Base-by-base conservation (phyloP, 176 grass and related monocot species). In the Avena eriantha region DNA sequence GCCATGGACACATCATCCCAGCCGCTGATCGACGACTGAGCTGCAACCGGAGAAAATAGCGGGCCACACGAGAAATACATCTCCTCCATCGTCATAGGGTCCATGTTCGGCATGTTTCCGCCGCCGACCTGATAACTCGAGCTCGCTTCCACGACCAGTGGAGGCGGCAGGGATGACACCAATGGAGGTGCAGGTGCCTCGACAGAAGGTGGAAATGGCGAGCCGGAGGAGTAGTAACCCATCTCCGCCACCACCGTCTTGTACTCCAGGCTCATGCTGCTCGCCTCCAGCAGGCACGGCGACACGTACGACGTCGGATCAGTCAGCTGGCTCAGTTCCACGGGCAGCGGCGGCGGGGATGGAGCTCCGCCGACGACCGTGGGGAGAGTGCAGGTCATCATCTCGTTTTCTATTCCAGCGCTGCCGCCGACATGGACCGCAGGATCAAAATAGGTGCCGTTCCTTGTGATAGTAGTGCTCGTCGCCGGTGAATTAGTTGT, bases 301-400 rank as follows among this genome's bases (percentile, higher is more conserved):
- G 77, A 49, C 64, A 24, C 2, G 50, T 39, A 57, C 35, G 51
- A 66, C 24, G 41, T 16, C 6, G n/a, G 15, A 5, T 31, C 66
- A 21, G 31, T 18, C 3, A 13, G 22, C 31, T 67, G 64, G 23
- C 9, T 66, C 18, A 47, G 56, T 45, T 64, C 65, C 24, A 69
- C 0, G 8, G 29, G 26, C 6, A 4, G 29, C 6, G 8, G 48
- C 16, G 48, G 24, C 7, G 23, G 2, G 12, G 31, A 18, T 4
- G 23, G 18, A 29, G 80, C 13, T 51, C 90, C 86, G 78, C 65
- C 22, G 82, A 78, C 47, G 71, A 85, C 90, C 3, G 22, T 36
- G 17, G 63, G 33, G 69, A 88, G 71, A 49, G 73, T 31, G 82
- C 77, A 85, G 31, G 70, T 48, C 2, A 88, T 79, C 45, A 88